Conservation (phyloP, 2,329 filamentous ascomycete genomes). For the Venturia asperata region DNA sequence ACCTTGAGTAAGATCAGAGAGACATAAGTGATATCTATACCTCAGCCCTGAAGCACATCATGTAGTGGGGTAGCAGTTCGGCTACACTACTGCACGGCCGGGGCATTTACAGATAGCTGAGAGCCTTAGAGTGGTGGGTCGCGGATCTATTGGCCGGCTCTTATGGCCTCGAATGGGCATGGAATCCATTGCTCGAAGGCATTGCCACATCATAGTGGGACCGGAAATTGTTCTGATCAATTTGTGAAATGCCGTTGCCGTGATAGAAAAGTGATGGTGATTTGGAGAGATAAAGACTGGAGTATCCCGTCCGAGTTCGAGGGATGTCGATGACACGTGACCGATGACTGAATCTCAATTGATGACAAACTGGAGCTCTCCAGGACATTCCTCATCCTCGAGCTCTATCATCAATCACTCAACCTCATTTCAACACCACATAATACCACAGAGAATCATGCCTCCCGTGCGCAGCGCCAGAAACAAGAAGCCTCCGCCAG, state of each 20-base stretch:
- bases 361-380: neutral
- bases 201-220: neutral
- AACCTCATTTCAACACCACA: neutral
- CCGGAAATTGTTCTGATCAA: constrained; percentile 2
- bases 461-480: constrained; percentile 68
- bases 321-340: neutral
- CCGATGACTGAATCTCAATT: neutral
- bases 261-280: neutral
- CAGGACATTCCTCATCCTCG: too few relatives aligned
- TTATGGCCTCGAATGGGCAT: constrained; percentile 10
- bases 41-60: neutral
- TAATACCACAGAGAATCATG: constrained; percentile 43
- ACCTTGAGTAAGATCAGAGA: neutral
- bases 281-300: neutral
- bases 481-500: constrained; percentile 74
- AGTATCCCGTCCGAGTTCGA: neutral
- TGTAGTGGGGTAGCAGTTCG: constrained; percentile 5
- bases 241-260: neutral
- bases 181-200: neutral
- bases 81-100: constrained; percentile 4
- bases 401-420: neutral
- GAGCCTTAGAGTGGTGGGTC: neutral
- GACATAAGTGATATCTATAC: neutral
- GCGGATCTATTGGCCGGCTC: constrained; percentile 5
- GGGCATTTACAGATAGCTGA: neutral